Conservation (phyloP, 2,329 filamentous ascomycete genomes). For the Neofusicoccum parvum region DNA sequence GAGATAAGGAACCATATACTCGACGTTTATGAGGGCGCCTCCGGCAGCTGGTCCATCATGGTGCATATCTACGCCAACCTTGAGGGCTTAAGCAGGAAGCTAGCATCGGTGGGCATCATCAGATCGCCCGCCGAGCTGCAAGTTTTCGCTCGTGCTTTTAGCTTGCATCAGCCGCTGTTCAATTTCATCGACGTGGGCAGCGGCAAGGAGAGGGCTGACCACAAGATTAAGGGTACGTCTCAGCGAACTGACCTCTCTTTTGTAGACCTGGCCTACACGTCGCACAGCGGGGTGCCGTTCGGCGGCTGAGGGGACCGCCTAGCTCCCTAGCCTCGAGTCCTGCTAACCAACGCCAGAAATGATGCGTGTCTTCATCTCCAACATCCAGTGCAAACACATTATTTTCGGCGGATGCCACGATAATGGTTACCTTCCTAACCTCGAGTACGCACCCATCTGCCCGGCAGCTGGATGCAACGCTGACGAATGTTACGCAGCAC, state of each 20-base stretch:
- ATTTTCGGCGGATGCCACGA: conserved; percentile 53
- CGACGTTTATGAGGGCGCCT: conserved; percentile 40
- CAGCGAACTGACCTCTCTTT: background rate
- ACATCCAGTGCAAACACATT: conserved; percentile 50
- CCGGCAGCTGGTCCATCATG: conserved; percentile 48
- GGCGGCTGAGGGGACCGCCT: background rate
- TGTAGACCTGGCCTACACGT: background rate
- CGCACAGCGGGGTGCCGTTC: background rate
- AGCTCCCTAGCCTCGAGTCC: background rate
- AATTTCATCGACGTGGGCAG: conserved; percentile 51
- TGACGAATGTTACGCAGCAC: conserved; percentile 24
- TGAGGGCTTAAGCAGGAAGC: conserved; percentile 47
- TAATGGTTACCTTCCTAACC: conserved; percentile 48
- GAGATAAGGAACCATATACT: conserved; percentile 47
- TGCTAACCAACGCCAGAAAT: conserved; percentile 37
- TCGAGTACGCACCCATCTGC: conserved; percentile 33
- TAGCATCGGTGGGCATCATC: conserved; percentile 45
- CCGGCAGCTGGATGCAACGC: background rate
- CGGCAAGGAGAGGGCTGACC: conserved; percentile 51
- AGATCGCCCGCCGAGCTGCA: conserved; percentile 42
- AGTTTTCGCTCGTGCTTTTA: conserved; percentile 48
- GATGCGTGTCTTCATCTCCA: conserved; percentile 49
- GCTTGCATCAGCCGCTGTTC: conserved; percentile 48
- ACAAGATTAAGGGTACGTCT: conserved; percentile 47
- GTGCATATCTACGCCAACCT: conserved; percentile 52